Base-by-base conservation (phyloP, 345 rosid species). In the Euphorbia lathyris region DNA sequence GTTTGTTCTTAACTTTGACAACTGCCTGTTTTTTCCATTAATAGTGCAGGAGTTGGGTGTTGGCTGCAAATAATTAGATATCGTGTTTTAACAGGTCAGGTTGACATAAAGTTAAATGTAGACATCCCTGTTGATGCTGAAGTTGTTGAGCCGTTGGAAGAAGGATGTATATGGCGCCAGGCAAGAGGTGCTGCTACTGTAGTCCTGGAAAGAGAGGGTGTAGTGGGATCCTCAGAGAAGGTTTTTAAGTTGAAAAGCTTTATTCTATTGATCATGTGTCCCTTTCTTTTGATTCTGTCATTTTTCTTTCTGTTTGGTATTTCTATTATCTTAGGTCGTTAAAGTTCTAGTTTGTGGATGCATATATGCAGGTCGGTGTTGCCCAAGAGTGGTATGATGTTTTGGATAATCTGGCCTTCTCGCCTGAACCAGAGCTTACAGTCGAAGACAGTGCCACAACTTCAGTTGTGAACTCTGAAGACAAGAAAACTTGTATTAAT, bases 341-440 rank as follows among this genome's bases (percentile, higher is more conserved):
- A 42, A n/a, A 30, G 25, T 22, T 70, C 66, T 42, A 53, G 27
- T 69, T 63, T 23, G 14, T 74, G 68, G 70, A 68, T 65, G 68
- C 57, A 45, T 76, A 64, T 52, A 34, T 74, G 63, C 86, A 95
- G 97, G 94, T 90, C 73, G 94, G 97, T 73, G 81, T 76, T 53
- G 84, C 99, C 72, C 99, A 95, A 72, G 87, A 90, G 76, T 95
- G 96, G 93, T 95, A 87, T 45, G 94, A 95, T 81, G 96, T 87
- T 73, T 71, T 95, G 79, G 99, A 90, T 74, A 85, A 80, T 81
- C 83, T 95, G 78, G 91, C 92, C 68, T 88, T 86, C 77, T 70
- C 82, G 34, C 72, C 82, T 68, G 91, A 81, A 72, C 63, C 77
- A 1, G 86, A 87, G 63, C 23, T 56, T 12, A 67, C 32, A 71